Percentiles rank a stretch among this genome's conserved stretches.
phyloP scores from a whole-genome alignment of 2,329 filamentous ascomycete species.

The Paracamarosporium sp. region DNA sequence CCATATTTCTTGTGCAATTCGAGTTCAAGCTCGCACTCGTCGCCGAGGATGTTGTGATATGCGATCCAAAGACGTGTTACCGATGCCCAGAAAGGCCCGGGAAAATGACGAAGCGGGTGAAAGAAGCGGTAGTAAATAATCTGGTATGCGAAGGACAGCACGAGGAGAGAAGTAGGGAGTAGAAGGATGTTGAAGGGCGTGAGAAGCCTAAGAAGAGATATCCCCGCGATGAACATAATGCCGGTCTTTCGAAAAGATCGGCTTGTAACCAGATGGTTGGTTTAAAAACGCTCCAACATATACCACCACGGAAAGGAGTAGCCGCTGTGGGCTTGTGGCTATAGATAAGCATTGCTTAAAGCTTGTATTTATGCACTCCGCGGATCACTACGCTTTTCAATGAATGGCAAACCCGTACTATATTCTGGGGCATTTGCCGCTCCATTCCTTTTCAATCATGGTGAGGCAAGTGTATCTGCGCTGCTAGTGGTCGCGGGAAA shows the following conservation, averaged over 20 bases:
- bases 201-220: not conserved
- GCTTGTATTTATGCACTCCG: not conserved
- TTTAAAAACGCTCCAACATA: not conserved
- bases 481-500: not conserved
- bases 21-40: slow-evolving; percentile 53
- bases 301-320: not conserved
- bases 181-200: not conserved
- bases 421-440: not conserved
- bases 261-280: not conserved
- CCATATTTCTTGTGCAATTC: slow-evolving; percentile 58
- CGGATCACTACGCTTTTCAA: not conserved
- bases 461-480: not conserved
- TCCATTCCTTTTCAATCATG: not conserved
- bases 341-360: not conserved
- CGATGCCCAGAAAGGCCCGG: slow-evolving; percentile 62
- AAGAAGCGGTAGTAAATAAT: slow-evolving; percentile 55
- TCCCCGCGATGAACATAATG: not conserved
- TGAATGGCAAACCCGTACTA: not conserved
- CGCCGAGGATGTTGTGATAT: slow-evolving; percentile 58
- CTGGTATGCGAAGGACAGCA: not conserved
- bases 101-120: slow-evolving; percentile 60
- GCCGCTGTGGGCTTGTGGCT: not conserved
- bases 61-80: slow-evolving; percentile 62
- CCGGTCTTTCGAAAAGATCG: not conserved
- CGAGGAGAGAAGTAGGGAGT: not conserved